Conservation (phyloP, 202 grass and related monocot species). For the Carex sylvatica region DNA sequence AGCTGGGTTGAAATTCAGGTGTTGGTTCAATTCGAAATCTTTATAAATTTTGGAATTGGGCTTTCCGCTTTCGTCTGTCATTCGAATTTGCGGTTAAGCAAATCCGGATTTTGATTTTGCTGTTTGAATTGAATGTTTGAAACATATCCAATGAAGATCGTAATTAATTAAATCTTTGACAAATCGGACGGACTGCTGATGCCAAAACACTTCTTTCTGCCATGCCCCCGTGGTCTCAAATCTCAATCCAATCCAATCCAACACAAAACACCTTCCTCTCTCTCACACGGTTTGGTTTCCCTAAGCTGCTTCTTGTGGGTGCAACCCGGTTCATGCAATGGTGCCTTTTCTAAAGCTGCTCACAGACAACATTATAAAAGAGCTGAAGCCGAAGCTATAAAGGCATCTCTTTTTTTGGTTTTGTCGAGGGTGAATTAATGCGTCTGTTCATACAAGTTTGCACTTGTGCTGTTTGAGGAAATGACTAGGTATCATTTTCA, state of each 20-base stretch:
- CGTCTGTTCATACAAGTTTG: constrained; percentile 41
- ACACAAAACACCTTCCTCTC: too few species aligned
- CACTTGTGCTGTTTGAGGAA: constrained; percentile 67
- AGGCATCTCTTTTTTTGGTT: constrained; percentile 53
- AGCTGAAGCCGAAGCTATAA: constrained; percentile 49
- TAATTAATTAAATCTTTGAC: too few species aligned
- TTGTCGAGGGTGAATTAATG: constrained; percentile 57
- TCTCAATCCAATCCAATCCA: too few species aligned
- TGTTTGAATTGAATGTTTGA: too few species aligned
- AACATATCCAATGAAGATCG: too few species aligned
- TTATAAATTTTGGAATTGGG: too few species aligned
- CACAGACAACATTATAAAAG: constrained; percentile 32
- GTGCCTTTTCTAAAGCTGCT: constrained; percentile 39
- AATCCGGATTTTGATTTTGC: too few species aligned
- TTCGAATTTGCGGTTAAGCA: too few species aligned
- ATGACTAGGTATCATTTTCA: constrained; percentile 50
- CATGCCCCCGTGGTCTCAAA: constrained; percentile 18
- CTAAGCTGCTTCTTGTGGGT: constrained; percentile 75
- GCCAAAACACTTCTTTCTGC: constrained; percentile 30
- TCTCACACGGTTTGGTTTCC: constrained; percentile 44
- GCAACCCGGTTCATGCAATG: constrained; percentile 28
- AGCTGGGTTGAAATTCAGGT: too few species aligned
- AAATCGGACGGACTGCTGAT: too few species aligned
- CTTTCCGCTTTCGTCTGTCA: too few species aligned
- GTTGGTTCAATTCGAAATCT: too few species aligned